These are phyloP conservation scores for Candida albicans DNA, from an alignment of 1,139 yeast genomes.

Conservation along the genomic window DNA sequence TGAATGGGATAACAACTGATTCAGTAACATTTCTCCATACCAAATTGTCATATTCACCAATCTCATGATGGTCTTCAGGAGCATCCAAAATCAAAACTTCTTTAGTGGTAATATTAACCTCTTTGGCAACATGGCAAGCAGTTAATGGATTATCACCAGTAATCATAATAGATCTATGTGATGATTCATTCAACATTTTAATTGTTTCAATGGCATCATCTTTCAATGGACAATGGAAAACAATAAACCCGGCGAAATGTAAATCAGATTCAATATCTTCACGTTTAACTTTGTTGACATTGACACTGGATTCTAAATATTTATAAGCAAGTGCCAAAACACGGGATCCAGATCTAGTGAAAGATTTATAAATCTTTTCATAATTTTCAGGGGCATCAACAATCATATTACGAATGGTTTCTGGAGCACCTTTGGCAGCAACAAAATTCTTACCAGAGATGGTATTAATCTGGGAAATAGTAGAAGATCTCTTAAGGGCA, in stretches of 20 bases:
- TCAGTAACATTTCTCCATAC: conserved; percentile 89
- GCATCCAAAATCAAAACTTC: conserved; percentile 86
- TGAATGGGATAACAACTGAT: conserved; percentile 67
- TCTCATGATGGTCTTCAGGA: conserved; percentile 65
- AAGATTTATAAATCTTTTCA: conserved; percentile 84
- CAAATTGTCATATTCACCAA: conserved; percentile 55
- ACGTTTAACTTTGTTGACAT: conserved; percentile 60
- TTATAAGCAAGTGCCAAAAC: conserved; percentile 93
- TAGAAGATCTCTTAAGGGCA: conserved; percentile 91
- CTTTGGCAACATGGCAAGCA: conserved; percentile 96
- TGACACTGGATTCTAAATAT: conserved; percentile 53
- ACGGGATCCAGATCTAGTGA: conserved; percentile 94
- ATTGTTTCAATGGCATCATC: conserved; percentile 89
- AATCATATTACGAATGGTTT: conserved; percentile 82
- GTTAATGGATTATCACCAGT: conserved; percentile 99
- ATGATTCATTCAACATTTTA: conserved; percentile 88
- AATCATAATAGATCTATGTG: conserved; percentile 95
- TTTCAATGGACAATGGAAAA: conserved; percentile 96
- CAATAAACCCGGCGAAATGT: conserved; percentile 87
- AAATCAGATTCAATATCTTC: conserved; percentile 73
- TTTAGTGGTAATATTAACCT: conserved; percentile 79
- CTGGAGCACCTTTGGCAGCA: conserved; percentile 99
- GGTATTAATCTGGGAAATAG: conserved; percentile 66
- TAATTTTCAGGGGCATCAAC: conserved; percentile 70
- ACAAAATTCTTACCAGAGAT: conserved; percentile 61